Evolutionary conservation across 306 rosid species (phyloP), one percentile per base, ranked within the genome.

Genomic region (Astragalus membranaceus): DNA sequence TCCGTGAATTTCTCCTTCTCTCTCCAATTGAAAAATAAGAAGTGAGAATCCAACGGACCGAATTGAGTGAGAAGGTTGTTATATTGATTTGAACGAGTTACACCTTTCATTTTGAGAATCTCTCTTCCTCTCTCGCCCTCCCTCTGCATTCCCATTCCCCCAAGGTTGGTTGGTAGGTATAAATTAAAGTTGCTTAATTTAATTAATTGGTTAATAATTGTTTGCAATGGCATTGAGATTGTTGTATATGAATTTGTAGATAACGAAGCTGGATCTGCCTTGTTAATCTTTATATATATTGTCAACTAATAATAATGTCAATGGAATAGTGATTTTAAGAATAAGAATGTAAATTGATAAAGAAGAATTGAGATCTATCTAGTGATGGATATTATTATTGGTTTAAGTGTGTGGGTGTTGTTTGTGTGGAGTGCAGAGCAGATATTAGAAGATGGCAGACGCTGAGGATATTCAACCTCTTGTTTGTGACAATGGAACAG

Each of bases 381-480:
- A 35, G 8, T 35, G 39, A 7, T 33, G n/a, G n/a, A n/a, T n/a
- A n/a, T n/a, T n/a, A n/a, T n/a, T n/a, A n/a, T n/a, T n/a, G n/a
- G n/a, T n/a, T n/a, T 20, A 20, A 35, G 16, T 30, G 8, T 8
- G 29, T 8, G 9, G 16, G 57, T 56, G 9, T 51, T 4, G 7
- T 37, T 26, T 11, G 13, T 35, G 17, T 48, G 63, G 30, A 74
- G 56, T 11, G 68, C 78, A 77, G 49, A 69, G 42, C 46, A 56
- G 83, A 75, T 75, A 61, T 65, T 77, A 84, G 81, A 88, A 83
- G 83, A 89, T 92, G 98, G 96, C 98, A 76, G 98, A 92, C 14
- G 78, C 87, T 15, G 98, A 92, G 85, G 98, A 92, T 62, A 89
- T 92, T 85, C 98, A 92, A 78, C 98, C 97, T 14, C 95, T 90